phyloP scores from a whole-genome alignment of 139 green algal species.

The Chlorella ohadii region DNA sequence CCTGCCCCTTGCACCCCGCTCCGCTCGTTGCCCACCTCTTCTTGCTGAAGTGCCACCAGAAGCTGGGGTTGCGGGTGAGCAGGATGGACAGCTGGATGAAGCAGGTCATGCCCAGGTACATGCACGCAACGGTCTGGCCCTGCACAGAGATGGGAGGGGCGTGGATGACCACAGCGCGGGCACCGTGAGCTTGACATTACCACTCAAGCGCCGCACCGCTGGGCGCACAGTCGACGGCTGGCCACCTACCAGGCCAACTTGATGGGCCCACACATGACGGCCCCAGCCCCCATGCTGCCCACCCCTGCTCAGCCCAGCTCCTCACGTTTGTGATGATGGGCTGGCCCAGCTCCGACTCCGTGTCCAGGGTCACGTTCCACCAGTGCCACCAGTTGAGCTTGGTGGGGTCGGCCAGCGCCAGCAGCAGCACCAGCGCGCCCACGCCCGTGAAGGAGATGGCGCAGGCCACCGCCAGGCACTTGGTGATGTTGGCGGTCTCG shows the following conservation, averaged over 20 bases:
- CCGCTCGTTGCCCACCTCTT: slow-evolving; percentile 31
- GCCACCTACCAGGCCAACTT: too few species aligned
- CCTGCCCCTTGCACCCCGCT: too few species aligned
- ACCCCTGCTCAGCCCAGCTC: too few species aligned
- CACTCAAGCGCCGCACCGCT: too few species aligned
- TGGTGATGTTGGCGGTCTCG: slow-evolving; percentile 52
- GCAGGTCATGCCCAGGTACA: slow-evolving; percentile 46
- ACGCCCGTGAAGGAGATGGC: slow-evolving; percentile 44
- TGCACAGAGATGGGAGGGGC: not conserved
- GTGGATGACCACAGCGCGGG: not conserved
- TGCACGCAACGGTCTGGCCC: slow-evolving; percentile 45
- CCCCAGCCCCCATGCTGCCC: too few species aligned
- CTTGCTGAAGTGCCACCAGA: slow-evolving; percentile 49
- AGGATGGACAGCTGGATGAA: slow-evolving; percentile 62
- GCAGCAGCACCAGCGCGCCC: slow-evolving; percentile 79
- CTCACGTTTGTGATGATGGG: not conserved
- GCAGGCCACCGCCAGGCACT: slow-evolving; percentile 28
- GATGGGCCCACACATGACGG: too few species aligned
- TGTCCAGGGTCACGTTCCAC: slow-evolving; percentile 19
- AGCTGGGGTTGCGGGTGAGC: slow-evolving; percentile 46
- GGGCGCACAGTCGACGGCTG: too few species aligned
- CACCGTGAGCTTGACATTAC: too few species aligned
- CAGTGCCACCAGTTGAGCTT: slow-evolving; percentile 41
- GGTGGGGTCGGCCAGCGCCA: slow-evolving; percentile 72
- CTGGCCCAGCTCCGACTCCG: not conserved